These are phyloP conservation scores for Flaveria bidentis DNA, from an alignment of 129 eudicot genomes.

Conservation along the genomic window DNA sequence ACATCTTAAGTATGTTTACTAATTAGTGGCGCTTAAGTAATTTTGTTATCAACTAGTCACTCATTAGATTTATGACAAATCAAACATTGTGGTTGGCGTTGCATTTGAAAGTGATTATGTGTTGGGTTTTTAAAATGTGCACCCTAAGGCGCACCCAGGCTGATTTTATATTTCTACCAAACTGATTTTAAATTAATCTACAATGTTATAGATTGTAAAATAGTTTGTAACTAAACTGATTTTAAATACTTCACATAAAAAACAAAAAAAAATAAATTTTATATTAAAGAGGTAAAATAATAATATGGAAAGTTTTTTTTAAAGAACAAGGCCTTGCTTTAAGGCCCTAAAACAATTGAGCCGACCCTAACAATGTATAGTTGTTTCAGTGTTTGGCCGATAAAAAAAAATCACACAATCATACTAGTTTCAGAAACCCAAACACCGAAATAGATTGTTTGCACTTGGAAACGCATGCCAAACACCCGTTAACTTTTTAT, in stretches of 20 bases:
- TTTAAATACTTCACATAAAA: background rate
- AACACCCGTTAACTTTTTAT: background rate
- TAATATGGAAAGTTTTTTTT: background rate
- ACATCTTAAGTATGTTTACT: too few relatives aligned
- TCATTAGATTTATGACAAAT: background rate
- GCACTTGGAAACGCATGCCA: background rate
- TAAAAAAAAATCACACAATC: background rate
- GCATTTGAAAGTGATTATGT: background rate
- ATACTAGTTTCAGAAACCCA: slow-evolving; percentile 1
- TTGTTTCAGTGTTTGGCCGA: background rate
- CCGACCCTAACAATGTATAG: background rate
- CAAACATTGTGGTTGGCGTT: background rate
- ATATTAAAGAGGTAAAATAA: background rate
- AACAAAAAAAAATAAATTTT: background rate
- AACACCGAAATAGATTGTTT: background rate
- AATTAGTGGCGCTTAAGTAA: too few relatives aligned
- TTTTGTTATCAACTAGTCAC: too few relatives aligned
- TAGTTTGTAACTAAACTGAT: background rate
- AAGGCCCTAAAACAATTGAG: background rate
- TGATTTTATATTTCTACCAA: too few relatives aligned
- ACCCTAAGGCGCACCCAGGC: too few relatives aligned
- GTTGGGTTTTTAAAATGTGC: background rate
- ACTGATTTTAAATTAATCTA: too few relatives aligned
- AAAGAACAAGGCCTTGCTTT: background rate
- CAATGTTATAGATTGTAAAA: background rate